These are phyloP conservation scores for Davidsoniella neocaledoniae DNA, from an alignment of 2,329 filamentous ascomycete species.

Conservation along the genomic window DNA sequence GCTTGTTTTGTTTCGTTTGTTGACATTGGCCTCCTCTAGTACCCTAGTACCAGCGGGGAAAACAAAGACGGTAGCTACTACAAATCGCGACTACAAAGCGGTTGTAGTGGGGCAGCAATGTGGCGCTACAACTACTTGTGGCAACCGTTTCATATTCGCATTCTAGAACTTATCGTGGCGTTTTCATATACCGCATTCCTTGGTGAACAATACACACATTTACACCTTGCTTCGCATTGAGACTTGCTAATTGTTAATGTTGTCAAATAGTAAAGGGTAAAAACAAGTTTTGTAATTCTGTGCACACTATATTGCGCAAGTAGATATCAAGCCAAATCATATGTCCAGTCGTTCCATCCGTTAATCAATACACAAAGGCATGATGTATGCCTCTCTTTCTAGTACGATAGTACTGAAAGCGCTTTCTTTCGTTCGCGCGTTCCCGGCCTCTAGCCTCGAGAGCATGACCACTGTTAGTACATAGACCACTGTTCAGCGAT, in stretches of 20 bases:
- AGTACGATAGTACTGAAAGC: constrained; percentile 1
- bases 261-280: neutral
- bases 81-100: neutral
- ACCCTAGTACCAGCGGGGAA: constrained; percentile 4
- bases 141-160: neutral
- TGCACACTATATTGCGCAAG: constrained; percentile 8
- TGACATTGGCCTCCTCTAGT: constrained; percentile 3
- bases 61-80: constrained; percentile 7
- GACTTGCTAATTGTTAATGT: no score
- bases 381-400: constrained; percentile 1
- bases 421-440: neutral
- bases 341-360: constrained; percentile 11
- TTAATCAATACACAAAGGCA: constrained; percentile 11
- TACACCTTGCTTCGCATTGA: no score
- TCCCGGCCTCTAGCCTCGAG: neutral
- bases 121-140: constrained; percentile 3
- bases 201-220: neutral
- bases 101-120: constrained; percentile 7
- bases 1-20: constrained; percentile 6
- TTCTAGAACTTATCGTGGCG: no score
- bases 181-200: no score
- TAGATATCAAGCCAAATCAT: constrained; percentile 8
- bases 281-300: constrained; percentile 9
- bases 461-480: constrained; percentile 10
- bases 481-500: constrained; percentile 13